Conservation (phyloP, 2,329 filamentous ascomycete species). For the Fonsecaea nubica region DNA sequence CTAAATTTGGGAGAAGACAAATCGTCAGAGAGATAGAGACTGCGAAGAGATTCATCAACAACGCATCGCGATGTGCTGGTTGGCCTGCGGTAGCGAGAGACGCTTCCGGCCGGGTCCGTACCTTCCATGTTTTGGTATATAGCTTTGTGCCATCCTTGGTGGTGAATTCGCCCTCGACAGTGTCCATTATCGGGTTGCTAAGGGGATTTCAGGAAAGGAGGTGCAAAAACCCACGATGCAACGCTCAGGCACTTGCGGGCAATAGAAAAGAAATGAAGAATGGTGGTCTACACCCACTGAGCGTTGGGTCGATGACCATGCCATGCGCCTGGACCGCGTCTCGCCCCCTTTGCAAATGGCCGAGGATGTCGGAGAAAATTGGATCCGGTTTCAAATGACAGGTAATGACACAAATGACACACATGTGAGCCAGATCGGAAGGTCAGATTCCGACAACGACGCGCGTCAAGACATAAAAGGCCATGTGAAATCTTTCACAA, state of each 20-base stretch:
- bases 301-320: background rate
- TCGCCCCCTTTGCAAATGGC: background rate
- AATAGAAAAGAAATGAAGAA: background rate
- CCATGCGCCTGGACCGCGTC: background rate
- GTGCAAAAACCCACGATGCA: background rate
- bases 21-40: conserved; percentile 5
- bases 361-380: background rate
- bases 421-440: background rate
- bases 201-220: background rate
- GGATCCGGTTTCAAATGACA: background rate
- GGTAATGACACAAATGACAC: conserved; percentile 1
- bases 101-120: conserved; percentile 44
- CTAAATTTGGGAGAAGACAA: conserved; percentile 14
- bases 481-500: too few relatives aligned
- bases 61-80: background rate
- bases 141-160: conserved; percentile 61
- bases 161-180: conserved; percentile 60
- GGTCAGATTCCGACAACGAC: background rate
- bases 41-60: conserved; percentile 28
- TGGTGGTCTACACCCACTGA: background rate
- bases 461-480: background rate
- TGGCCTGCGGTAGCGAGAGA: background rate
- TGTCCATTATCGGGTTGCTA: conserved; percentile 40
- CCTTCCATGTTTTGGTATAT: conserved; percentile 69
- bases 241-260: background rate